Percentiles rank a stretch among this genome's conserved stretches.
phyloP scores from a whole-genome alignment of 768 basidiomycete genomes.

The Suillus brevipes region DNA sequence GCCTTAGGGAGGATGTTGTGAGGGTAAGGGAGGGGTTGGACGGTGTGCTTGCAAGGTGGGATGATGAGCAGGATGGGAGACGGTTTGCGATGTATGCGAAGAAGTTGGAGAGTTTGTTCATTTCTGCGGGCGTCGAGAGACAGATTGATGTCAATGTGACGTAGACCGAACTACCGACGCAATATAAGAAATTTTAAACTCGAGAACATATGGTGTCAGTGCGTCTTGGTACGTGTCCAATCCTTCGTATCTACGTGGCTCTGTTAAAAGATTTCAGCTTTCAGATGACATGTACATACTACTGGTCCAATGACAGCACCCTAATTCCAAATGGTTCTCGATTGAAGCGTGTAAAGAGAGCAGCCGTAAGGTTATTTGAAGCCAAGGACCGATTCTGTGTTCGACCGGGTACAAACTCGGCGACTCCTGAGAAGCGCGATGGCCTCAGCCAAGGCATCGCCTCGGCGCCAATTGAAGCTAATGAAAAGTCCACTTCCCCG shows the following conservation, averaged over 20 bases:
- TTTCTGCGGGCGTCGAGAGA: slow-evolving; percentile 12
- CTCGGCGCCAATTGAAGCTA: too few relatives aligned
- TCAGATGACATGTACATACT: too few relatives aligned
- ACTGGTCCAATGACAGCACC: slow-evolving; percentile 12
- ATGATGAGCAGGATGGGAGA: slow-evolving; percentile 27
- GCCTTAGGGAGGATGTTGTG: slow-evolving; percentile 16
- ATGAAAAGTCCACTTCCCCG: too few relatives aligned
- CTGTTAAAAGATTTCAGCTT: too few relatives aligned
- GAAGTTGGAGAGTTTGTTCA: slow-evolving; percentile 30
- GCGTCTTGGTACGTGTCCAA: background rate
- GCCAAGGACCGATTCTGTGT: too few relatives aligned
- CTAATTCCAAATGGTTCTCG: background rate
- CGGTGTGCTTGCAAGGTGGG: slow-evolving; percentile 24
- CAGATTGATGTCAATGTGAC: background rate
- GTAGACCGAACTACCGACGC: background rate
- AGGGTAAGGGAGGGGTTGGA: slow-evolving; percentile 17
- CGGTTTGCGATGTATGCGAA: slow-evolving; percentile 27
- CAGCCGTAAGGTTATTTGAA: too few relatives aligned
- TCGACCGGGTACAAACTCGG: too few relatives aligned
- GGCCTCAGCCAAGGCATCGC: too few relatives aligned
- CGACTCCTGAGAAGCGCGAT: too few relatives aligned
- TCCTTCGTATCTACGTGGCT: background rate
- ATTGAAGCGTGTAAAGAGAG: too few relatives aligned
- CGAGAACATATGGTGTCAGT: background rate
- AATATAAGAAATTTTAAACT: background rate